Conservation (phyloP, 345 rosid species). For the Sonneratia caseolaris region DNA sequence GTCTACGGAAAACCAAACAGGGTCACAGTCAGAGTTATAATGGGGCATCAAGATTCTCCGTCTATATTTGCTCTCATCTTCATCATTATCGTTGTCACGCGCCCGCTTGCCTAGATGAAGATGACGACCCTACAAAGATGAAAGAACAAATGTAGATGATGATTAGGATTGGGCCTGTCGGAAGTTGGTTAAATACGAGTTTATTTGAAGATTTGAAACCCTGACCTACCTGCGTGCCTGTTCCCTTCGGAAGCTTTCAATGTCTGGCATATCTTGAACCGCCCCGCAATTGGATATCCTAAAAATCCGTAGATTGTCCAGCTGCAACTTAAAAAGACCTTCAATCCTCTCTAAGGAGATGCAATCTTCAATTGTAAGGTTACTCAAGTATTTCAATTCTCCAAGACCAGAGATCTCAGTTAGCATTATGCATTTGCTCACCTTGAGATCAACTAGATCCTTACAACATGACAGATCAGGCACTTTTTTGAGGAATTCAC, state of each 20-base stretch:
- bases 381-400: not conserved
- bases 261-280: not conserved
- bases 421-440: not conserved
- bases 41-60: no score
- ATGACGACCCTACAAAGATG: no score
- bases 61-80: no score
- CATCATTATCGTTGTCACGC: no score
- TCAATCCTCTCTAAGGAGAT: not conserved
- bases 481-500: conserved; percentile 2
- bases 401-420: conserved; percentile 1
- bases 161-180: no score
- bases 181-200: no score
- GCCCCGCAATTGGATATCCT: not conserved
- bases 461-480: not conserved
- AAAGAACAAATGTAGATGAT: no score
- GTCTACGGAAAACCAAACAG: no score
- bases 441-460: not conserved
- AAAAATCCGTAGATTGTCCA: not conserved
- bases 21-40: no score
- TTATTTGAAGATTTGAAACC: no score
- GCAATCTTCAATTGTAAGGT: not conserved
- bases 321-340: conserved; percentile 1
- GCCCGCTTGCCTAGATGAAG: no score
- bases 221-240: no score
- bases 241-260: not conserved